Evolutionary conservation across 306 rosid species (phyloP).

Genomic region (Malus asiatica): DNA sequence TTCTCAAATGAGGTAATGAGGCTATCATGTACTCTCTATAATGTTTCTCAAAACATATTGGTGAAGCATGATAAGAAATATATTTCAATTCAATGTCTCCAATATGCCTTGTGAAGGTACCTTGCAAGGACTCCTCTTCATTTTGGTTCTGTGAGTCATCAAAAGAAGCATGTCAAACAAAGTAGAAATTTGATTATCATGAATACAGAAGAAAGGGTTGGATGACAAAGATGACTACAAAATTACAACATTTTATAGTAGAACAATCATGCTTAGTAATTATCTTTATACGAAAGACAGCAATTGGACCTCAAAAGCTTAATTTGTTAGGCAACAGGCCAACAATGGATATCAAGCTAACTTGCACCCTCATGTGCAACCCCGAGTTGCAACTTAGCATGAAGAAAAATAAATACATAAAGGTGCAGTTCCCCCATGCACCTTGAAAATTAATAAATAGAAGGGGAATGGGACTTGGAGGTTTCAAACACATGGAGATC

Average conservation of each 20-base stretch:
- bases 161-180: constrained; percentile 27
- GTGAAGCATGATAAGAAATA: constrained; percentile 54
- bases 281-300: not conserved
- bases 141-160: constrained; percentile 35
- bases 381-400: not conserved
- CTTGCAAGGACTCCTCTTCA: constrained; percentile 29
- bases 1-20: constrained; percentile 50
- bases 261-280: not conserved
- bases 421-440: not conserved
- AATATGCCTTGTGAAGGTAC: constrained; percentile 21
- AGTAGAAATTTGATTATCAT: not conserved
- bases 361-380: not conserved
- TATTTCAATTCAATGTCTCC: constrained; percentile 40
- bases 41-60: constrained; percentile 62
- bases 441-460: not conserved
- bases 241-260: not conserved
- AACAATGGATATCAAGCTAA: not conserved
- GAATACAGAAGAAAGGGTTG: not conserved
- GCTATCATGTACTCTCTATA: constrained; percentile 67
- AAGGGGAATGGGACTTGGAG: not conserved
- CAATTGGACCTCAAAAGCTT: not conserved
- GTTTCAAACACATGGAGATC: not conserved
- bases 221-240: not conserved
- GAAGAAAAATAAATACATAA: not conserved
- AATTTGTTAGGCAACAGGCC: not conserved